phyloP scores from a whole-genome alignment of 140 eudicot species.

The Erigeron philadelphicus region DNA sequence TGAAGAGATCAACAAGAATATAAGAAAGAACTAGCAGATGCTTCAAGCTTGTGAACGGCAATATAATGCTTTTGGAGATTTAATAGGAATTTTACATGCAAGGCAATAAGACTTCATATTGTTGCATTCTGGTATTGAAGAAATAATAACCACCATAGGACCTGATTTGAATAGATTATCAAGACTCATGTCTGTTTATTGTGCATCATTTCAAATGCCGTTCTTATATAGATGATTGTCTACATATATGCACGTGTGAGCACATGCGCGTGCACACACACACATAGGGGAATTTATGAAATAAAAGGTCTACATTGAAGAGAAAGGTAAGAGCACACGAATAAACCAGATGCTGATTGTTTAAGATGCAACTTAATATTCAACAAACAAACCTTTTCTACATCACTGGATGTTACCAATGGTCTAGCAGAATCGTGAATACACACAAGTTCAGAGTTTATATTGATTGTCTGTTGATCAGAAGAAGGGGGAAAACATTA shows the following conservation, averaged over 20 bases:
- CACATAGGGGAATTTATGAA: too few species aligned
- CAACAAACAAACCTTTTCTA: conserved; percentile 55
- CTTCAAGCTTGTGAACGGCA: not conserved
- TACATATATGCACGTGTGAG: too few species aligned
- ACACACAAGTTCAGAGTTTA: conserved; percentile 74
- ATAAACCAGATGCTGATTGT: conserved; percentile 4
- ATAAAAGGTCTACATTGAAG: too few species aligned
- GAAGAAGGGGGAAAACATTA: conserved; percentile 7
- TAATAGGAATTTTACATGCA: not conserved
- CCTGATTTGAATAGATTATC: too few species aligned
- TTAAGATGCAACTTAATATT: conserved; percentile 6
- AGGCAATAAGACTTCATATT: not conserved
- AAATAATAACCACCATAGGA: too few species aligned
- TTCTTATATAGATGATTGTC: too few species aligned
- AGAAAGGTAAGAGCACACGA: not conserved
- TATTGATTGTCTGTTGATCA: conserved; percentile 59
- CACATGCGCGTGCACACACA: too few species aligned
- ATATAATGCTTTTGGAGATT: not conserved
- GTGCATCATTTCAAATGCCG: too few species aligned
- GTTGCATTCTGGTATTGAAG: not conserved
- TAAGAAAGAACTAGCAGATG: not conserved
- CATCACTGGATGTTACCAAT: conserved; percentile 59
- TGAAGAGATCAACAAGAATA: conserved; percentile 16
- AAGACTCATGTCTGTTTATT: too few species aligned
- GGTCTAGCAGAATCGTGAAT: conserved; percentile 99